phyloP scores from a whole-genome alignment of 1,139 yeast species.

The Candida tropicalis region DNA sequence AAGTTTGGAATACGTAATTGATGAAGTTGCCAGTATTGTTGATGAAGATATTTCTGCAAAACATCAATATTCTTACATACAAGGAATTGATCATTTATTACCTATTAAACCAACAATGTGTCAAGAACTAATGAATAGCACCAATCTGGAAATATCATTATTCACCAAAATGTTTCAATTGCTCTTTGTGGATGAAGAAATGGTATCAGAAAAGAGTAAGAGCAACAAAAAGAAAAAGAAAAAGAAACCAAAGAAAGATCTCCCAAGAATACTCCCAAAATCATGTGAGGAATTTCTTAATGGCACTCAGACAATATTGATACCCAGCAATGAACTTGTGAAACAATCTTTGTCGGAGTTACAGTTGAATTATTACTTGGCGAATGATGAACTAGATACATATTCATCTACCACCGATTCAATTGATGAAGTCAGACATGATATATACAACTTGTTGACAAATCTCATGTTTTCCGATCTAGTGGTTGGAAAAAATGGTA shows the following conservation, averaged over 20 bases:
- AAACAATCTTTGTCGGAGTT: slow-evolving; percentile 28
- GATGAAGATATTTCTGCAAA: slow-evolving; percentile 68
- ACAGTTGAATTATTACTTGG: slow-evolving; percentile 33
- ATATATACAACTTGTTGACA: slow-evolving; percentile 29
- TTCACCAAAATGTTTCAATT: slow-evolving; percentile 34
- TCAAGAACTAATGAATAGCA: slow-evolving; percentile 31
- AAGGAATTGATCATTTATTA: slow-evolving; percentile 63
- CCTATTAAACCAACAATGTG: slow-evolving; percentile 47
- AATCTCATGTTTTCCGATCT: slow-evolving; percentile 29
- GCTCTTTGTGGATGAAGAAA: slow-evolving; percentile 24
- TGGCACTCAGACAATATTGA: slow-evolving; percentile 31
- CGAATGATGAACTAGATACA: slow-evolving; percentile 24
- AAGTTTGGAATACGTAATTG: slow-evolving; percentile 42
- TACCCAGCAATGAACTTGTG: slow-evolving; percentile 39
- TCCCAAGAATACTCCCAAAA: slow-evolving; percentile 22
- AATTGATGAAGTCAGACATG: slow-evolving; percentile 31
- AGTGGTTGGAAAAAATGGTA: slow-evolving; percentile 38
- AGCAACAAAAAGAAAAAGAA: slow-evolving; percentile 13
- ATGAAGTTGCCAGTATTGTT: slow-evolving; percentile 53
- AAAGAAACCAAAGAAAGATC: slow-evolving; percentile 16
- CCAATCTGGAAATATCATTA: slow-evolving; percentile 28
- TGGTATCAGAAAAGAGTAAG: slow-evolving; percentile 2
- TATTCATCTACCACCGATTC: slow-evolving; percentile 37
- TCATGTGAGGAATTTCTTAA: slow-evolving; percentile 34
- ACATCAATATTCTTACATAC: slow-evolving; percentile 72